These are phyloP conservation scores for Talaromyces nanjingensis DNA, from an alignment of 495 filamentous ascomycete genomes.

Conservation along the genomic window DNA sequence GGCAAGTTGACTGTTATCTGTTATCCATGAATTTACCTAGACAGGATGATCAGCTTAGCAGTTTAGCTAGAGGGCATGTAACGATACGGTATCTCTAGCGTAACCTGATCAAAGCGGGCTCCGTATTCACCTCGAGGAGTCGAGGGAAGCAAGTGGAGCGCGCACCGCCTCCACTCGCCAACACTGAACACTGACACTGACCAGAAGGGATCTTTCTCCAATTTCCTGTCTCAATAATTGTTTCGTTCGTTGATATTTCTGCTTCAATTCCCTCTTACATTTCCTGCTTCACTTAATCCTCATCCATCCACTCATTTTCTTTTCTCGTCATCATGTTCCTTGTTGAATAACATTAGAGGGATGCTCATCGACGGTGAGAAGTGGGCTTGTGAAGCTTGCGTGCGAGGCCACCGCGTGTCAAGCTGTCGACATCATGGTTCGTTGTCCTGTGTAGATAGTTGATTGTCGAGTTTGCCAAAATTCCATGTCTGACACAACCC, in stretches of 20 bases:
- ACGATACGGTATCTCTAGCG: background rate
- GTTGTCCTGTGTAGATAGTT: constrained; percentile 5
- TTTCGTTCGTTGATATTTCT: background rate
- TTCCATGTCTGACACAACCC: constrained; percentile 7
- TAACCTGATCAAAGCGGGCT: background rate
- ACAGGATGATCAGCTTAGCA: no score
- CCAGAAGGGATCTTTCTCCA: background rate
- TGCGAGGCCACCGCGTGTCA: constrained; percentile 80
- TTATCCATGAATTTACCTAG: background rate
- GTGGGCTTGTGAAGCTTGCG: constrained; percentile 87
- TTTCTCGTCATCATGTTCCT: constrained; percentile 8
- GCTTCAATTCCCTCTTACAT: background rate
- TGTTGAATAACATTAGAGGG: constrained; percentile 24
- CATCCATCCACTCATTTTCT: background rate
- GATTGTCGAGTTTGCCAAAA: background rate
- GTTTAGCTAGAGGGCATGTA: background rate
- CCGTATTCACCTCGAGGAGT: no score
- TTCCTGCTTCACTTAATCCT: background rate
- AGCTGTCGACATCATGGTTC: constrained; percentile 45
- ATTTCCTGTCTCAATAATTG: background rate
- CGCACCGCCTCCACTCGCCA: background rate
- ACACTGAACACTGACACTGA: no score
- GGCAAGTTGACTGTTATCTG: background rate
- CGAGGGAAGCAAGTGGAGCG: background rate
- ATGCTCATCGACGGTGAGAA: constrained; percentile 88